Evolutionary conservation across 2,329 filamentous ascomycete species (phyloP).

Genomic region (Sarocladiaceae sp.): DNA sequence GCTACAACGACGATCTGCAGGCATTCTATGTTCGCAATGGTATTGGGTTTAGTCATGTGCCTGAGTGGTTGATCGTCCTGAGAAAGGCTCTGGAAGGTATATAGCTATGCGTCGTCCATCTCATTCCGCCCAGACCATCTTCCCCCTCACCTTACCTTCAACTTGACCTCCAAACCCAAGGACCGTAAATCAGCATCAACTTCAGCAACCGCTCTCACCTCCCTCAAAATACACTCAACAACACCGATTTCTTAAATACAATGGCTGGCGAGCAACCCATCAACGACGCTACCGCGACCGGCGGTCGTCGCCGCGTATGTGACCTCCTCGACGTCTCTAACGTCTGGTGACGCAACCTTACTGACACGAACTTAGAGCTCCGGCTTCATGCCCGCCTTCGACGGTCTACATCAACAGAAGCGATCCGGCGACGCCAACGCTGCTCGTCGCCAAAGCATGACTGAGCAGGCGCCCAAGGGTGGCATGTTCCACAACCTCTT

Average conservation of each 20-base stretch:
- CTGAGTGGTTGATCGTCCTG: background rate
- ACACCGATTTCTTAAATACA: background rate
- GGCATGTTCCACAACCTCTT: slow-evolving; percentile 51
- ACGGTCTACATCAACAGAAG: slow-evolving; percentile 45
- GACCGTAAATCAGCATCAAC: background rate
- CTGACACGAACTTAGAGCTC: slow-evolving; percentile 30
- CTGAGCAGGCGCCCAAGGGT: slow-evolving; percentile 42
- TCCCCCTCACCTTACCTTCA: no score
- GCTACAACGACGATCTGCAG: background rate
- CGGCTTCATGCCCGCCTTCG: slow-evolving; percentile 40
- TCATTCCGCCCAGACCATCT: background rate
- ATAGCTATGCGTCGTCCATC: background rate
- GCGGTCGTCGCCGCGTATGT: slow-evolving; percentile 24
- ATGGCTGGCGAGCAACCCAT: slow-evolving; percentile 7
- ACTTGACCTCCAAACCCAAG: no score
- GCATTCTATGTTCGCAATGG: background rate
- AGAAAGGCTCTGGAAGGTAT: slow-evolving; percentile 2
- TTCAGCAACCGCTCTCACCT: background rate
- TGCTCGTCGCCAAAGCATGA: slow-evolving; percentile 48
- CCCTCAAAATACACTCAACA: background rate
- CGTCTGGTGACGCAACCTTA: background rate
- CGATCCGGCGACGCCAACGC: slow-evolving; percentile 35
- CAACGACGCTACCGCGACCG: slow-evolving; percentile 13
- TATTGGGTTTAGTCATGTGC: slow-evolving; percentile 7
- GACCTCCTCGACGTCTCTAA: background rate